Evolutionary conservation across 2,329 filamentous ascomycete genomes (phyloP).

Genomic region (Cordyceps pruinosa): DNA sequence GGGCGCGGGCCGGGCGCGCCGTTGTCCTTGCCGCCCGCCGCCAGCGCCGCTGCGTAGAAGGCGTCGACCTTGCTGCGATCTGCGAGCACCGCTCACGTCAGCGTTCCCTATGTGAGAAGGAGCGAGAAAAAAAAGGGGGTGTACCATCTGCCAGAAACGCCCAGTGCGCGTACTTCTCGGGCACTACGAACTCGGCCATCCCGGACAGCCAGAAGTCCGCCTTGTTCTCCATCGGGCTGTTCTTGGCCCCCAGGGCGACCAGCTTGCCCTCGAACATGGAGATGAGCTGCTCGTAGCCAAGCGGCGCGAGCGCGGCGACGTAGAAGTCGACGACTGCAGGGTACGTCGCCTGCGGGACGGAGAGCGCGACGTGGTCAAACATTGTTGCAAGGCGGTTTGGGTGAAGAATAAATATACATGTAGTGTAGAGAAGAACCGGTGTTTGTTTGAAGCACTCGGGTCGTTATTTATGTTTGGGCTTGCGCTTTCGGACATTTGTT

Average conservation of each 20-base stretch:
- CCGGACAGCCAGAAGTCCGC: conserved; percentile 12
- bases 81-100: conserved; percentile 14
- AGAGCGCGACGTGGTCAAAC: conserved; percentile 13
- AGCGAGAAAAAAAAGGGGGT: not conserved
- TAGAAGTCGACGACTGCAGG: conserved; percentile 10
- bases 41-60: conserved; percentile 32
- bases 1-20: conserved; percentile 34
- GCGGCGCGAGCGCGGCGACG: conserved; percentile 5
- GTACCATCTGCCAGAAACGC: conserved; percentile 6
- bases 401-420: not conserved
- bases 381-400: not conserved
- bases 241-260: conserved; percentile 9
- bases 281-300: conserved; percentile 9
- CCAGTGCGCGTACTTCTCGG: conserved; percentile 5
- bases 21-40: conserved; percentile 36
- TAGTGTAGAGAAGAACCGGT: too few relatives aligned
- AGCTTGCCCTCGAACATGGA: conserved; percentile 10
- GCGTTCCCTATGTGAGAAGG: not conserved
- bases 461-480: too few relatives aligned
- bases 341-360: conserved; percentile 10
- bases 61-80: conserved; percentile 33
- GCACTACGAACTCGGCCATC: not conserved
- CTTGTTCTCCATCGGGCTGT: conserved; percentile 1
- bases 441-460: too few relatives aligned
- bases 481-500: too few relatives aligned